Conservation (phyloP, 2,329 filamentous ascomycete genomes). For the Aureobasidium sp. region DNA sequence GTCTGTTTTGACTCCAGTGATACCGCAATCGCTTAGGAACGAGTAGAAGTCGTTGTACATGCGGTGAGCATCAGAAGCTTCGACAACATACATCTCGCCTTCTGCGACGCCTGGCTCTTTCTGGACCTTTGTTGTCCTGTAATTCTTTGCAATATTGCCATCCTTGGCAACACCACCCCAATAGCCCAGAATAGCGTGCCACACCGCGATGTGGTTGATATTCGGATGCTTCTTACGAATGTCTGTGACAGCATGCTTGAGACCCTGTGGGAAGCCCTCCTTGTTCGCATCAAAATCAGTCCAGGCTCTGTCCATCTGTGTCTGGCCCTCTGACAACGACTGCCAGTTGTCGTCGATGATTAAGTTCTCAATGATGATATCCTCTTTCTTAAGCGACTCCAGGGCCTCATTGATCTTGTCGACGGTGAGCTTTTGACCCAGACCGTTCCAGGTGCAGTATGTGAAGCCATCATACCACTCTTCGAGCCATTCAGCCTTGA, state of each 20-base stretch:
- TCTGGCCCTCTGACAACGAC: slow-evolving; percentile 54
- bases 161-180: slow-evolving; percentile 81
- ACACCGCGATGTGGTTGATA: slow-evolving; percentile 81
- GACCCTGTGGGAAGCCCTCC: slow-evolving; percentile 68
- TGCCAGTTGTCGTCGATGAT: slow-evolving; percentile 99
- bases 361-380: slow-evolving; percentile 72
- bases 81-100: slow-evolving; percentile 65
- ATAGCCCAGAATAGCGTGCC: slow-evolving; percentile 84
- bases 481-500: slow-evolving; percentile 62
- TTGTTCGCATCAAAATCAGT: slow-evolving; percentile 79
- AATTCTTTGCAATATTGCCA: slow-evolving; percentile 67
- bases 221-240: slow-evolving; percentile 62
- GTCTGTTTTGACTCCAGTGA: slow-evolving; percentile 90
- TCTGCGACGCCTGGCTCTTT: slow-evolving; percentile 52
- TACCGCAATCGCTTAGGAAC: slow-evolving; percentile 65
- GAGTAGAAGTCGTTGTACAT: slow-evolving; percentile 90
- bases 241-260: slow-evolving; percentile 62
- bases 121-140: slow-evolving; percentile 61
- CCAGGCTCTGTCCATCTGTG: slow-evolving; percentile 55
- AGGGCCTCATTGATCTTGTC: slow-evolving; percentile 72
- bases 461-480: slow-evolving; percentile 89
- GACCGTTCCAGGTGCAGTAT: slow-evolving; percentile 94
- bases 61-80: slow-evolving; percentile 62
- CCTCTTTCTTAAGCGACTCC: slow-evolving; percentile 59
- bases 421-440: slow-evolving; percentile 77